Conservation (phyloP, 1,284 basidiomycete genomes). For the Tilletia indica region DNA sequence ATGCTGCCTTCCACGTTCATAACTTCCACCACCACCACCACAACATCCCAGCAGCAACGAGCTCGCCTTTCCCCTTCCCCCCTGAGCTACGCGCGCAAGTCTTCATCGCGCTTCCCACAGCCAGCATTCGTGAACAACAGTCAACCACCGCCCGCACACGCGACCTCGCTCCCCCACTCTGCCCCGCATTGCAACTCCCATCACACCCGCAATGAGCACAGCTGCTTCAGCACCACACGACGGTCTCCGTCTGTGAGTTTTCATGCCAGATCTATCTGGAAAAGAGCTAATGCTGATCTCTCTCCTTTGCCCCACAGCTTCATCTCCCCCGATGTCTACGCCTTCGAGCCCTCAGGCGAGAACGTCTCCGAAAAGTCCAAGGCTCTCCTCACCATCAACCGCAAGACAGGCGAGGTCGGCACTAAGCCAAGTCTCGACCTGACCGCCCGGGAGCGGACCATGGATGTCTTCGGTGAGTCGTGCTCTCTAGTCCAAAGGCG, state of each 20-base stretch:
- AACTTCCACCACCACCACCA: too few species aligned
- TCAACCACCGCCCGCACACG: not conserved
- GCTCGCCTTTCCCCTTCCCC: too few species aligned
- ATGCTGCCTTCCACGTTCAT: too few species aligned
- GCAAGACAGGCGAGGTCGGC: constrained; percentile 1
- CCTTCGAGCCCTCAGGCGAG: constrained; percentile 9
- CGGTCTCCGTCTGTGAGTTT: not conserved
- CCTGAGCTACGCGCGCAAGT: too few species aligned
- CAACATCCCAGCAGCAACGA: too few species aligned
- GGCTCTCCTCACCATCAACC: not conserved
- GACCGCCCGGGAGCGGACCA: constrained; percentile 14
- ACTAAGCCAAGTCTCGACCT: not conserved
- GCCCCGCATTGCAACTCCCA: not conserved
- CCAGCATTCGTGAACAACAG: too few species aligned
- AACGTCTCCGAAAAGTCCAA: not conserved
- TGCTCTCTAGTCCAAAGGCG: too few species aligned
- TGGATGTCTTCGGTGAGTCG: constrained; percentile 13
- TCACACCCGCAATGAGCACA: not conserved
- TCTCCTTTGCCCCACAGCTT: not conserved
- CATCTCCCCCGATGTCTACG: constrained; percentile 17
- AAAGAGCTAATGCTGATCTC: not conserved
- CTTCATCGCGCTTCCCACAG: too few species aligned
- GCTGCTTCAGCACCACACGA: constrained; percentile 12
- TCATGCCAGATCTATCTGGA: not conserved
- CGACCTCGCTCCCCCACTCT: not conserved